These are phyloP conservation scores for Globisporangium middletonii DNA, from an alignment of 352 stramenopile species.

Conservation along the genomic window DNA sequence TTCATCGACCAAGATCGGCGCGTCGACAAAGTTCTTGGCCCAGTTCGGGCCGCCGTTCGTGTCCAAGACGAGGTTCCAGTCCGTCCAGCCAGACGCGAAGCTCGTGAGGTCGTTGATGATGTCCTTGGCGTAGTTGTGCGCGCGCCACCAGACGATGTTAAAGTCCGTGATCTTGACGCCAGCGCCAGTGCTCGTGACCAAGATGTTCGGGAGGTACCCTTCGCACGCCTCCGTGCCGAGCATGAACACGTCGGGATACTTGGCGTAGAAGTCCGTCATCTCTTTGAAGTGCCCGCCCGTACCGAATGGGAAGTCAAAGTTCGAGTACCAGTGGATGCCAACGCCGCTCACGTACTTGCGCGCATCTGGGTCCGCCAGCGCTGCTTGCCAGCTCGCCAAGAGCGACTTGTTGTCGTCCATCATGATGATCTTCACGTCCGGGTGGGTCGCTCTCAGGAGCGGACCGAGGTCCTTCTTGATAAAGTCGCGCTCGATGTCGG, in stretches of 20 bases:
- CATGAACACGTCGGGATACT: constrained; percentile 70
- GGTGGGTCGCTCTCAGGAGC: constrained; percentile 52
- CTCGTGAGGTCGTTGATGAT: constrained; percentile 80
- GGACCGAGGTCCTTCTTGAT: constrained; percentile 79
- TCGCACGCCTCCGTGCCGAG: constrained; percentile 77
- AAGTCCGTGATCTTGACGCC: constrained; percentile 35
- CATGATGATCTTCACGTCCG: constrained; percentile 76
- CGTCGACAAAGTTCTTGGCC: constrained; percentile 58
- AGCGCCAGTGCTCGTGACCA: constrained; percentile 31
- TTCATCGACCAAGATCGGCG: constrained; percentile 55
- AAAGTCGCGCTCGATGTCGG: constrained; percentile 53
- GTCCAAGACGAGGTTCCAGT: constrained; percentile 81
- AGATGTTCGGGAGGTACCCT: constrained; percentile 41
- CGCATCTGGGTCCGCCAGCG: constrained; percentile 37
- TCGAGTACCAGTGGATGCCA: constrained; percentile 85
- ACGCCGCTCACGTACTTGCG: constrained; percentile 78
- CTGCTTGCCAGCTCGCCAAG: constrained; percentile 31
- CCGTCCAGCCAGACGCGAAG: constrained; percentile 61
- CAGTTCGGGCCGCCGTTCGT: constrained; percentile 65
- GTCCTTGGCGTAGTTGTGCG: constrained; percentile 70
- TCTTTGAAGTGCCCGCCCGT: constrained; percentile 38
- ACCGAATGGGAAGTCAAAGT: constrained; percentile 45
- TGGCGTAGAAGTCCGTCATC: constrained; percentile 42
- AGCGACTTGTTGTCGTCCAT: constrained; percentile 81
- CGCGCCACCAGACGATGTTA: constrained; percentile 50